These are phyloP conservation scores for Nakazawaea pomicola DNA, from an alignment of 805 yeast species.

Conservation along the genomic window DNA sequence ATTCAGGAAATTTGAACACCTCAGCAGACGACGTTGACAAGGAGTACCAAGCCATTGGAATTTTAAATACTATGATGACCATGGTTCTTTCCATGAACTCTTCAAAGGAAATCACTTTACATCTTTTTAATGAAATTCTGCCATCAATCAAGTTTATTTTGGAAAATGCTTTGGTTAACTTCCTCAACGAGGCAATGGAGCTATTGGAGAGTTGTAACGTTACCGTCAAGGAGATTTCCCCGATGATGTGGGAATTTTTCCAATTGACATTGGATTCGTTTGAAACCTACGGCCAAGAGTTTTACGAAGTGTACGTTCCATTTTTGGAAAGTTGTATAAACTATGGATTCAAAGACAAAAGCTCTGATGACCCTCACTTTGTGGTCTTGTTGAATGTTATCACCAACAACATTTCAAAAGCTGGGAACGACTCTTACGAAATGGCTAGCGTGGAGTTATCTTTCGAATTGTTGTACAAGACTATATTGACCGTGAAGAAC, in stretches of 20 bases:
- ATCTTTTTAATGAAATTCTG: slow-evolving; percentile 59
- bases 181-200: slow-evolving; percentile 72
- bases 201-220: slow-evolving; percentile 62
- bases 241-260: slow-evolving; percentile 42
- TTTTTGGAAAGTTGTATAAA: slow-evolving; percentile 44
- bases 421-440: slow-evolving; percentile 17
- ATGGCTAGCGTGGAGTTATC: slow-evolving; percentile 15
- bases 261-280: slow-evolving; percentile 38
- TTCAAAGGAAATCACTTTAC: slow-evolving; percentile 57
- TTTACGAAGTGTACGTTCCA: slow-evolving; percentile 40
- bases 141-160: slow-evolving; percentile 71
- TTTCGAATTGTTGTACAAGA: slow-evolving; percentile 16
- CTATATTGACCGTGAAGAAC: slow-evolving; percentile 27
- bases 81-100: slow-evolving; percentile 78
- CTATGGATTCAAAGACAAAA: slow-evolving; percentile 33
- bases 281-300: slow-evolving; percentile 48
- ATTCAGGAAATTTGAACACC: slow-evolving; percentile 34
- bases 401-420: slow-evolving; percentile 18
- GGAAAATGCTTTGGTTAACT: slow-evolving; percentile 61
- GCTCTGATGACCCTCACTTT: slow-evolving; percentile 16
- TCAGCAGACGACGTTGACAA: slow-evolving; percentile 53
- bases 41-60: slow-evolving; percentile 76
- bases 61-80: slow-evolving; percentile 77
- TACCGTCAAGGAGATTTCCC: slow-evolving; percentile 42
- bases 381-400: slow-evolving; percentile 23